These are phyloP conservation scores for Mangifera indica DNA, from an alignment of 345 rosid species.

Conservation along the genomic window DNA sequence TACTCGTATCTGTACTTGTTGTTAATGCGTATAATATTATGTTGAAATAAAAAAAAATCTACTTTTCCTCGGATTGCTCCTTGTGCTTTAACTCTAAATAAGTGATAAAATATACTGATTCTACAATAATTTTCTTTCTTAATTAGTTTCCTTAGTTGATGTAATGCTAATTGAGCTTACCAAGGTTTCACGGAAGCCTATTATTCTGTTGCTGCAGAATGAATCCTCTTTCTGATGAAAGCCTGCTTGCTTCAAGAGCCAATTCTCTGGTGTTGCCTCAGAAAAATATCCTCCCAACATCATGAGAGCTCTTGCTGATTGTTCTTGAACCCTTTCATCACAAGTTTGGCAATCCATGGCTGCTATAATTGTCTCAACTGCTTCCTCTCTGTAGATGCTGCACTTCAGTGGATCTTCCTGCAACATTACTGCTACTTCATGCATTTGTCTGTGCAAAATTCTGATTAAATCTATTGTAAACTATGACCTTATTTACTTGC, in stretches of 20 bases:
- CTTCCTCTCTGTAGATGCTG: slow-evolving; percentile 64
- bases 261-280: slow-evolving; percentile 35
- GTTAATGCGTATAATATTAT: too few species aligned
- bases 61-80: too few species aligned
- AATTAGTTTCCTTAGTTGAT: too few species aligned
- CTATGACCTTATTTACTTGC: not conserved
- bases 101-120: too few species aligned
- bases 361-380: slow-evolving; percentile 45
- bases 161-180: too few species aligned
- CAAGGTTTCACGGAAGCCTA: slow-evolving; percentile 21
- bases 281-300: slow-evolving; percentile 51
- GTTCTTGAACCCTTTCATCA: slow-evolving; percentile 45
- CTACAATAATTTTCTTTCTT: too few species aligned
- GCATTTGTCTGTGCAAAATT: slow-evolving; percentile 21
- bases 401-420: slow-evolving; percentile 52
- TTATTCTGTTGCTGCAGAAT: slow-evolving; percentile 18
- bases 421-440: slow-evolving; percentile 34
- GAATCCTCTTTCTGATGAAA: slow-evolving; percentile 22
- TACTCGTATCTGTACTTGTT: too few species aligned
- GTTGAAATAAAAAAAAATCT: too few species aligned
- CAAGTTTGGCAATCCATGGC: slow-evolving; percentile 39
- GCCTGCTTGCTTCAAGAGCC: slow-evolving; percentile 46
- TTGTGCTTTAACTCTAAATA: too few species aligned
- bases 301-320: slow-evolving; percentile 51
- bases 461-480: not conserved